A percentile compares a stretch with the other conserved stretches of the same genome.
phyloP scores from a whole-genome alignment of 768 basidiomycete genomes.

The Podaxis sp. region DNA sequence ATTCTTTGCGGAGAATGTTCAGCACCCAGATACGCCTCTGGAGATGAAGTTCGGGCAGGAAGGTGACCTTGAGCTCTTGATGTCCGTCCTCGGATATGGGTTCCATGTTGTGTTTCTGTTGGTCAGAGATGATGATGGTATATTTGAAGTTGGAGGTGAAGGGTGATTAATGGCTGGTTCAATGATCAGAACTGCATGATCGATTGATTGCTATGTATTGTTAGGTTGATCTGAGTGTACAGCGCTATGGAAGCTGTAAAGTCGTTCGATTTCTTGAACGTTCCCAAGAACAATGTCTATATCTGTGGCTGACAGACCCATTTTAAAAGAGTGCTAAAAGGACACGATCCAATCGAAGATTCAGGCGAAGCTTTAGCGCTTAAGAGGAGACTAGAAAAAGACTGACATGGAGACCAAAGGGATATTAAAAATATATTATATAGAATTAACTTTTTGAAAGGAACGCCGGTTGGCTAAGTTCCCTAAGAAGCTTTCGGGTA shows the following conservation, averaged over 20 bases:
- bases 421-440: not conserved
- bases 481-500: not conserved
- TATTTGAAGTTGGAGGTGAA: not conserved
- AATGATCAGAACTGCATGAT: not conserved
- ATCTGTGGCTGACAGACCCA: too few species aligned
- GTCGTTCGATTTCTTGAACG: not conserved
- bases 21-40: conserved; percentile 75
- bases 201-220: not conserved
- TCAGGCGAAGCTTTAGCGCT: too few species aligned
- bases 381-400: too few species aligned
- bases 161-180: too few species aligned
- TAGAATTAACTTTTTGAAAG: not conserved
- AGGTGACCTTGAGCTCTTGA: conserved; percentile 52
- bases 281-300: not conserved
- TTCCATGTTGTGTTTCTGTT: not conserved
- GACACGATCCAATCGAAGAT: too few species aligned
- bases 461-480: not conserved
- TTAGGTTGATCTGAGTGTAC: too few species aligned
- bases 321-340: too few species aligned
- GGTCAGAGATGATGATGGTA: too few species aligned
- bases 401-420: too few species aligned
- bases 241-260: too few species aligned
- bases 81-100: conserved; percentile 16
- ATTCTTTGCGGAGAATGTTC: conserved; percentile 56
- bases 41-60: conserved; percentile 64